phyloP scores from a whole-genome alignment of 2,329 filamentous ascomycete genomes.

The Trematosphaeria pertusa region DNA sequence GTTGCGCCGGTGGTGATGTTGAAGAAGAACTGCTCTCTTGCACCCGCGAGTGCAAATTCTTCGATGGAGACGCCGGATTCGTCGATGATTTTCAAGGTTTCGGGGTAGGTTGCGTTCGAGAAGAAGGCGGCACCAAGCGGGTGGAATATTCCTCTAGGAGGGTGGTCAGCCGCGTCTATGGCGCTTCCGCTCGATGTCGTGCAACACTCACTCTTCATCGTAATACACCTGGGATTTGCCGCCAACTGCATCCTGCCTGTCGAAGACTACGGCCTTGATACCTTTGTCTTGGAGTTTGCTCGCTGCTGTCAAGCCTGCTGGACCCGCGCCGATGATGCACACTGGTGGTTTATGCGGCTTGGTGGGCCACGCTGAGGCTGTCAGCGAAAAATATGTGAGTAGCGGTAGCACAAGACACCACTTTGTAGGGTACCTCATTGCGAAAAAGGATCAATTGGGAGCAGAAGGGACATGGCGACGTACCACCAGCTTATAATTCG shows the following conservation, averaged over 20 bases:
- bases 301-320: constrained; percentile 45
- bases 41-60: constrained; percentile 41
- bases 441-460: constrained; percentile 23
- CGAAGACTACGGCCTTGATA: constrained; percentile 45
- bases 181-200: constrained; percentile 26
- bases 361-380: constrained; percentile 35
- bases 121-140: constrained; percentile 49
- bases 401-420: constrained; percentile 32
- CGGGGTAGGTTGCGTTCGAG: constrained; percentile 45
- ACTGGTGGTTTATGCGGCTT: constrained; percentile 37
- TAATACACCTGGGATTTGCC: constrained; percentile 49
- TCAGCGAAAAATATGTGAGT: constrained; percentile 30
- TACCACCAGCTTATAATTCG: constrained; percentile 36
- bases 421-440: constrained; percentile 24
- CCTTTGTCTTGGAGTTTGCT: constrained; percentile 42
- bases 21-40: constrained; percentile 41
- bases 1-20: constrained; percentile 42
- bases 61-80: constrained; percentile 40
- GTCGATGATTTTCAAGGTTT: constrained; percentile 45
- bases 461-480: constrained; percentile 20
- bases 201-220: constrained; percentile 45
- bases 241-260: constrained; percentile 43
- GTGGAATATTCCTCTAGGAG: constrained; percentile 46
- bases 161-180: constrained; percentile 42
- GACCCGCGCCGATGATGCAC: constrained; percentile 48